These are phyloP conservation scores for Sphenostylis stenocarpa DNA, from an alignment of 306 rosid genomes.

Conservation along the genomic window DNA sequence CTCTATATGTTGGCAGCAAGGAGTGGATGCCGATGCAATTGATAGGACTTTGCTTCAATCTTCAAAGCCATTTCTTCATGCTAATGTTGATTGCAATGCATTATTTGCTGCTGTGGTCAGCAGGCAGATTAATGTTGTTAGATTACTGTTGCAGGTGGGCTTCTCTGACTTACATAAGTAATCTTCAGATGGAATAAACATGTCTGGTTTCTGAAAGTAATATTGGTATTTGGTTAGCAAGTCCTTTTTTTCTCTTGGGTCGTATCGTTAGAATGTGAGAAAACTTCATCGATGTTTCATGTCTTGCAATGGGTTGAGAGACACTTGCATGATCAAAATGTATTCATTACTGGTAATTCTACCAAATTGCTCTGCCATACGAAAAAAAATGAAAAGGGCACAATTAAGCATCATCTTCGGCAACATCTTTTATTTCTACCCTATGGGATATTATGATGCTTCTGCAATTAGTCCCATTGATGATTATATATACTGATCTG, in stretches of 20 bases:
- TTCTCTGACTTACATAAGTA: conserved; percentile 27
- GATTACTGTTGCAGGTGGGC: conserved; percentile 57
- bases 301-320: neutral
- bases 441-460: neutral
- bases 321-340: neutral
- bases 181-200: conserved; percentile 23
- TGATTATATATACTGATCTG: neutral
- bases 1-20: conserved; percentile 47
- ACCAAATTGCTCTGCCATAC: neutral
- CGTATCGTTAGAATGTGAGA: conserved; percentile 10
- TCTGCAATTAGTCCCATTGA: neutral
- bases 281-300: neutral
- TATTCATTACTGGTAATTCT: neutral
- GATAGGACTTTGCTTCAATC: conserved; percentile 61
- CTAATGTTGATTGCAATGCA: conserved; percentile 63
- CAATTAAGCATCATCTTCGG: neutral
- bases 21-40: conserved; percentile 51
- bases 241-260: neutral
- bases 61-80: conserved; percentile 57
- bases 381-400: neutral
- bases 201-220: conserved; percentile 11
- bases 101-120: conserved; percentile 59
- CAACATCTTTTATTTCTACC: neutral
- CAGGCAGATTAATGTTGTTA: conserved; percentile 59
- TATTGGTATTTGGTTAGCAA: conserved; percentile 6